Evolutionary conservation across 2,329 filamentous ascomycete genomes (phyloP).

Genomic region (Grosmannia serpens): DNA sequence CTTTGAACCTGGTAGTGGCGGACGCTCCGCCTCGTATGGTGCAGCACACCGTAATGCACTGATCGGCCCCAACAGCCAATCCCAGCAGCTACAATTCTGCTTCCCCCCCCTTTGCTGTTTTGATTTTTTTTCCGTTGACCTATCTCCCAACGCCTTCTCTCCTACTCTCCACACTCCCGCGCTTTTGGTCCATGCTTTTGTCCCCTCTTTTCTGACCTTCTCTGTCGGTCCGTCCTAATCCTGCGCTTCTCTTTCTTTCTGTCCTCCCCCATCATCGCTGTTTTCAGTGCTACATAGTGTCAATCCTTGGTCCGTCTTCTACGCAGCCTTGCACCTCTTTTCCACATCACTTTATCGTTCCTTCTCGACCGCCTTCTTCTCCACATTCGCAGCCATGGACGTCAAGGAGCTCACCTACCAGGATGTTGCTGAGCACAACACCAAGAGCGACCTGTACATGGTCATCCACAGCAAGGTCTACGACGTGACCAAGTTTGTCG

Average conservation of each 20-base stretch:
- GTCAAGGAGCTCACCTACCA: conserved; percentile 55
- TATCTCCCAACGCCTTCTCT: background rate
- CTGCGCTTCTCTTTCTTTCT: background rate
- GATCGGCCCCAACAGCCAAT: conserved; percentile 6
- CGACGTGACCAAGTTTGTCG: conserved; percentile 76
- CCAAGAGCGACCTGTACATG: conserved; percentile 87
- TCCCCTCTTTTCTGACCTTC: background rate
- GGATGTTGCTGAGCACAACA: conserved; percentile 75
- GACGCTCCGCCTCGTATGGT: background rate
- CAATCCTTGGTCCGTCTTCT: background rate
- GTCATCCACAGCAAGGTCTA: conserved; percentile 97
- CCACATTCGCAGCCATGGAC: conserved; percentile 23
- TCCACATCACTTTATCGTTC: background rate
- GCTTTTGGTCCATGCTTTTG: background rate
- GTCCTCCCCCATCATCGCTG: background rate
- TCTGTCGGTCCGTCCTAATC: background rate
- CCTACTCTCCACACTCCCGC: background rate
- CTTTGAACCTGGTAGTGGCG: background rate
- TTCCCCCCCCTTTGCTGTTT: background rate
- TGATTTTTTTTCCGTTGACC: background rate
- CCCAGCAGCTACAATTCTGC: conserved; percentile 7
- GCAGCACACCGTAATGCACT: background rate
- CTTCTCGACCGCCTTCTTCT: background rate
- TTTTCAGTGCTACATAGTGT: background rate
- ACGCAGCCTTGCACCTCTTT: background rate